phyloP scores from a whole-genome alignment of 257 asterid genomes.

The Linderniella brevidens region DNA sequence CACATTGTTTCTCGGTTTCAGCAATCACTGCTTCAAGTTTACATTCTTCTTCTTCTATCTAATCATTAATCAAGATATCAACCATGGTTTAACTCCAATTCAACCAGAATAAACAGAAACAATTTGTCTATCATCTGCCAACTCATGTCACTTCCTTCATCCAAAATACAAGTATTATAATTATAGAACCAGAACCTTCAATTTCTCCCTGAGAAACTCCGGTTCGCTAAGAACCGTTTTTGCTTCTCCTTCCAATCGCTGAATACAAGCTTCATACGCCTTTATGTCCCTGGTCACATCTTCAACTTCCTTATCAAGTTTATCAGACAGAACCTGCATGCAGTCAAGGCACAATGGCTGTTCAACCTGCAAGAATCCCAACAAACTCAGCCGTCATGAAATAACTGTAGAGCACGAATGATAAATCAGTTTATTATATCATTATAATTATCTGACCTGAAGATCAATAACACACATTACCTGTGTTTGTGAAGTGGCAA shows the following conservation, averaged over 20 bases:
- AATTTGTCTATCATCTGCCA: too few species aligned
- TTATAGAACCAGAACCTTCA: conserved; percentile 35
- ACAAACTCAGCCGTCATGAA: not conserved
- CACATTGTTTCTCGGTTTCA: conserved; percentile 87
- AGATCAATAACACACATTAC: conserved; percentile 15
- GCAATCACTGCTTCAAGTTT: conserved; percentile 92
- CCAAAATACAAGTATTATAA: too few species aligned
- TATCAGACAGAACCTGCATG: conserved; percentile 85
- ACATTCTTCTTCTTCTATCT: conserved; percentile 95
- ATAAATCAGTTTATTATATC: not conserved
- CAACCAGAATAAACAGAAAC: too few species aligned
- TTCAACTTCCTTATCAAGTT: conserved; percentile 96
- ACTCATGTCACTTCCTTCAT: too few species aligned
- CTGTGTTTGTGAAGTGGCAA: conserved; percentile 80
- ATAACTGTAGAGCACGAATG: not conserved
- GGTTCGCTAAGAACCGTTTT: conserved; percentile 69
- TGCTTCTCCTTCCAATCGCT: conserved; percentile 80
- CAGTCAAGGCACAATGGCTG: conserved; percentile 96
- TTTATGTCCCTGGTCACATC: conserved; percentile 70
- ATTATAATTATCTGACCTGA: conserved; percentile 7
- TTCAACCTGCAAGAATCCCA: conserved; percentile 44
- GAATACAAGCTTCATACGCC: conserved; percentile 86
- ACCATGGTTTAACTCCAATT: too few species aligned
- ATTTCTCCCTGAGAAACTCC: conserved; percentile 82
- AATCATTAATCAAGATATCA: not conserved